These are phyloP conservation scores for Sicyos edulis DNA, from an alignment of 306 rosid species.

Conservation along the genomic window DNA sequence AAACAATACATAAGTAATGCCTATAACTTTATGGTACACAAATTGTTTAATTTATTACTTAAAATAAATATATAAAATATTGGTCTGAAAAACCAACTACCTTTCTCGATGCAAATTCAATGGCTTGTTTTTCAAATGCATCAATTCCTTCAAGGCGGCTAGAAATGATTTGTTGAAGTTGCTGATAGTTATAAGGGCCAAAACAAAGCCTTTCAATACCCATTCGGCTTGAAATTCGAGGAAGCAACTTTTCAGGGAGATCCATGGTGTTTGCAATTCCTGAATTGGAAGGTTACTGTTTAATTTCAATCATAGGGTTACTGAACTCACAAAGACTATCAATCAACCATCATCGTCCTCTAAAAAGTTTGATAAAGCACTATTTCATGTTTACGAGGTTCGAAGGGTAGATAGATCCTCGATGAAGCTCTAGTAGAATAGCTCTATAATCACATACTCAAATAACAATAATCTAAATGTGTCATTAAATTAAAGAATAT, in stretches of 20 bases:
- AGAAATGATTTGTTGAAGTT: constrained; percentile 85
- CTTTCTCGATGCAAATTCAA: constrained; percentile 88
- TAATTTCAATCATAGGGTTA: background rate
- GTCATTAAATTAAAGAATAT: background rate
- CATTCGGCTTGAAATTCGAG: constrained; percentile 98
- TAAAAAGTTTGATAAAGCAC: constrained; percentile 4
- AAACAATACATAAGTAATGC: background rate
- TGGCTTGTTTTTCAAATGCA: constrained; percentile 79
- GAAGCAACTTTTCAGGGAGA: constrained; percentile 97
- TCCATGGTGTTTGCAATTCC: constrained; percentile 99
- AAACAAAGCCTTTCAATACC: constrained; percentile 94
- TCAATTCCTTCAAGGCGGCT: constrained; percentile 81
- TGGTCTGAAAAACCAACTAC: constrained; percentile 29
- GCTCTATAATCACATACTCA: background rate
- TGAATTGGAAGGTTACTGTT: constrained; percentile 23
- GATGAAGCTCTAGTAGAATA: background rate
- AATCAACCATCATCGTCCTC: background rate
- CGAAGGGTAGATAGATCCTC: background rate
- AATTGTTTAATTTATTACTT: constrained; percentile 3
- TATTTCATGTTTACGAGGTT: background rate
- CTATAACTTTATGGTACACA: background rate
- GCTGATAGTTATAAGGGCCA: constrained; percentile 87
- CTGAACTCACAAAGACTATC: background rate
- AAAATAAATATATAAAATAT: constrained; percentile 9
- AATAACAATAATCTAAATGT: background rate